Conservation (phyloP, 495 filamentous ascomycete species). For the Penicillium fimorum region DNA sequence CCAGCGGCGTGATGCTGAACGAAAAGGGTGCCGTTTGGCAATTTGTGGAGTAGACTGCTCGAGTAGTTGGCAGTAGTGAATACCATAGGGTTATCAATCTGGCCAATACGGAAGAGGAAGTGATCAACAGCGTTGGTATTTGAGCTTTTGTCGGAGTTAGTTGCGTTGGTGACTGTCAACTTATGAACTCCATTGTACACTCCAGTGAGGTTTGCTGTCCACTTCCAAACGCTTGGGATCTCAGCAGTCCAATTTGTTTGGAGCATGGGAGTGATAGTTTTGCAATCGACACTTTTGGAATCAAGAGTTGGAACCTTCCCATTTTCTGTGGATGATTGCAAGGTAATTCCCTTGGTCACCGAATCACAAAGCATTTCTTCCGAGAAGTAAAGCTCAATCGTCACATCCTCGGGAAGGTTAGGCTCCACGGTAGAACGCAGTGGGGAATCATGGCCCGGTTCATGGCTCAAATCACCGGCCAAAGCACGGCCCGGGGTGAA, state of each 20-base stretch:
- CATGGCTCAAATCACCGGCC: no score
- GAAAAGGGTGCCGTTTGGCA: conserved; percentile 42
- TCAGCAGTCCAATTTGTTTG: conserved; percentile 42
- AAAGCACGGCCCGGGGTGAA: conserved; percentile 46
- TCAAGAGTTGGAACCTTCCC: conserved; percentile 33
- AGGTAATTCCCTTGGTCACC: conserved; percentile 45
- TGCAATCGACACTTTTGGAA: conserved; percentile 42
- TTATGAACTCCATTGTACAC: conserved; percentile 64
- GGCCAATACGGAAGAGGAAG: conserved; percentile 58
- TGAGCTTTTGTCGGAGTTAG: conserved; percentile 29
- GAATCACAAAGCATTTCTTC: conserved; percentile 60
- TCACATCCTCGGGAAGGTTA: conserved; percentile 43
- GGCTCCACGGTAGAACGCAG: conserved; percentile 49
- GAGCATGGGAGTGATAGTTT: conserved; percentile 21
- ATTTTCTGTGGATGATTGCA: conserved; percentile 55
- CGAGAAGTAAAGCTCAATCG: conserved; percentile 59
- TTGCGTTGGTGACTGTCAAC: conserved; percentile 57
- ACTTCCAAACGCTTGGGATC: conserved; percentile 54
- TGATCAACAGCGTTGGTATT: conserved; percentile 50
- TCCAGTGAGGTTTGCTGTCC: conserved; percentile 50
- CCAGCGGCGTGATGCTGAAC: conserved; percentile 61
- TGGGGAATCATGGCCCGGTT: conserved; percentile 54
- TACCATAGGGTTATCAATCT: conserved; percentile 58
- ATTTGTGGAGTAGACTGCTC: conserved; percentile 43
- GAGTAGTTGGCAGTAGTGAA: conserved; percentile 60